These are phyloP conservation scores for Cylindrotheca closterium DNA, from an alignment of 108 stramenopile species.

Conservation along the genomic window DNA sequence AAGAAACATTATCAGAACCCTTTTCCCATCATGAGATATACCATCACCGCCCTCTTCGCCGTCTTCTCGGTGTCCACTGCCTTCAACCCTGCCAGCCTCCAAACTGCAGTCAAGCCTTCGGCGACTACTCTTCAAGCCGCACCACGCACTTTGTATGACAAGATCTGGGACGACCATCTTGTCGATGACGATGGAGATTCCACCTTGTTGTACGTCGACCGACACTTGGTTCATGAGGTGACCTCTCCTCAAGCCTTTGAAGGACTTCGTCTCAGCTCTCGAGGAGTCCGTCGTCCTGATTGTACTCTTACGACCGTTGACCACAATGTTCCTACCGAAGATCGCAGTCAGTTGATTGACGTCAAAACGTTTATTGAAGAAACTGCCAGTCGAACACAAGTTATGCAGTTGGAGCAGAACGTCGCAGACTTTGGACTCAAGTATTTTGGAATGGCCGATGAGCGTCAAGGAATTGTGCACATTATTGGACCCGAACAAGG, in stretches of 20 bases:
- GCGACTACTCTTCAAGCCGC: background rate
- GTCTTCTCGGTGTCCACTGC: background rate
- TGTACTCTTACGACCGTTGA: constrained; percentile 93
- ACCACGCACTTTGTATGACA: constrained; percentile 84
- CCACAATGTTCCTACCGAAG: constrained; percentile 93
- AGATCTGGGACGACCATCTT: constrained; percentile 90
- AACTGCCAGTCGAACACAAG: constrained; percentile 81
- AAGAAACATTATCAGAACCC: too few species aligned
- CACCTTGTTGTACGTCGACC: constrained; percentile 91
- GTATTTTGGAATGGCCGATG: constrained; percentile 94
- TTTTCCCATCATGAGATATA: too few species aligned
- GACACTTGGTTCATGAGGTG: constrained; percentile 92
- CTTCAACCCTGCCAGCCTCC: background rate
- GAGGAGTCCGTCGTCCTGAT: constrained; percentile 89
- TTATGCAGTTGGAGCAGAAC: constrained; percentile 80
- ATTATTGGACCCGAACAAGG: constrained; percentile 96
- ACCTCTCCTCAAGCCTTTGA: constrained; percentile 96
- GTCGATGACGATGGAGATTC: constrained; percentile 82
- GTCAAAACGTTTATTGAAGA: constrained; percentile 82
- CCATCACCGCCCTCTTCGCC: too few species aligned
- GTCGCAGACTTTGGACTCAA: constrained; percentile 89
- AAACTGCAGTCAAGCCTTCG: background rate
- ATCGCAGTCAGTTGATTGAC: constrained; percentile 62
- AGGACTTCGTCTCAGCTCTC: constrained; percentile 80
- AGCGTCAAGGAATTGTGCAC: constrained; percentile 94